Percentiles rank a stretch among this genome's conserved stretches.
Evolutionary conservation across 345 rosid species (phyloP).

Genomic region (Moricandia moricandioides): DNA sequence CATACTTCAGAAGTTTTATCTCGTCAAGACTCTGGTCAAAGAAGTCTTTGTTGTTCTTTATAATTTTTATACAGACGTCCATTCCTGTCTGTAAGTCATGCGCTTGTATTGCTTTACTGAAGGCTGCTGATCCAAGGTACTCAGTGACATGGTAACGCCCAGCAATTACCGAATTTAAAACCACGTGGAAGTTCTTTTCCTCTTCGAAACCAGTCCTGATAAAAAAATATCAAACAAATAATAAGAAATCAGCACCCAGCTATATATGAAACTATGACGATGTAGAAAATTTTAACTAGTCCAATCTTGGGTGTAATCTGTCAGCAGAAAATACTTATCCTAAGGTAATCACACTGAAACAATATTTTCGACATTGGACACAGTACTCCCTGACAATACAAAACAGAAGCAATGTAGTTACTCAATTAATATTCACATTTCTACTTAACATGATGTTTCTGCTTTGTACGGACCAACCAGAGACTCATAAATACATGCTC

Average conservation of each 20-base stretch:
- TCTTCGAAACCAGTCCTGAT: constrained; percentile 99
- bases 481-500: background rate
- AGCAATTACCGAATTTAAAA: constrained; percentile 88
- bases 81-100: constrained; percentile 97
- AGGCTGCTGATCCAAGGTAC: constrained; percentile 99
- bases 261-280: background rate
- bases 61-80: constrained; percentile 96
- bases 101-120: constrained; percentile 98
- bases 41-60: constrained; percentile 98
- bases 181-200: constrained; percentile 97
- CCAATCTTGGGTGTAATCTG: too few species aligned
- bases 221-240: constrained; percentile 7
- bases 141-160: constrained; percentile 98
- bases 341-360: constrained; percentile 1
- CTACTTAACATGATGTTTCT: background rate
- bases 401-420: background rate
- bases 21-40: constrained; percentile 99
- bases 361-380: background rate
- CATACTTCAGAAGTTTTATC: constrained; percentile 95
- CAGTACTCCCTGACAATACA: constrained; percentile 8
- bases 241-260: constrained; percentile 20
- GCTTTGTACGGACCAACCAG: background rate
- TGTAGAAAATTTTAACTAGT: too few species aligned
- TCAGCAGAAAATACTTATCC: background rate
- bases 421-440: background rate